Conservation (phyloP, 139 green algal species). For the Coccomyxa sp. region DNA sequence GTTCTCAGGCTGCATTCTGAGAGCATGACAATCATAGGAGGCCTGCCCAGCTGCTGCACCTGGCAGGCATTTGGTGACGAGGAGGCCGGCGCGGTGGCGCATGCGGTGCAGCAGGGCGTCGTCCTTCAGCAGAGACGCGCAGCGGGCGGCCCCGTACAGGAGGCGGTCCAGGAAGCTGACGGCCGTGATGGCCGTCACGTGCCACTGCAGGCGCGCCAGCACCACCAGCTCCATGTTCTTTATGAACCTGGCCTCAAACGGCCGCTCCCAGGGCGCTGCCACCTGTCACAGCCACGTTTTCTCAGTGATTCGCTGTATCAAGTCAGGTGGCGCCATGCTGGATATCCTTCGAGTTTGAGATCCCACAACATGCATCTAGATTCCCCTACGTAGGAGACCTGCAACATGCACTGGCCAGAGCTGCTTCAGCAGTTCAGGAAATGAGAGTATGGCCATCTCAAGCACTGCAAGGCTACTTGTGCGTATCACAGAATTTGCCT, state of each 20-base stretch:
- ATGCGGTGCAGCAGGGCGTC: not conserved
- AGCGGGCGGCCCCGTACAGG: not conserved
- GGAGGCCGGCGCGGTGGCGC: not conserved
- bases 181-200: not conserved
- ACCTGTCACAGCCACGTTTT: not conserved
- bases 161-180: slow-evolving; percentile 5
- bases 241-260: not conserved
- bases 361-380: too few relatives aligned
- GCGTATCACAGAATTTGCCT: too few relatives aligned
- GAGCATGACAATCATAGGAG: too few relatives aligned
- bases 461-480: too few relatives aligned
- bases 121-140: not conserved
- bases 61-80: not conserved
- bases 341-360: too few relatives aligned
- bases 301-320: not conserved
- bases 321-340: too few relatives aligned
- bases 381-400: too few relatives aligned
- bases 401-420: too few relatives aligned
- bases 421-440: too few relatives aligned
- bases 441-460: too few relatives aligned
- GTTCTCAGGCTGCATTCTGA: too few relatives aligned
- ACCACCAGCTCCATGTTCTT: slow-evolving; percentile 12
- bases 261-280: slow-evolving; percentile 5
- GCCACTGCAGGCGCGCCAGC: not conserved
- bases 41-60: too few relatives aligned